Evolutionary conservation across 805 yeast genomes (phyloP), one percentile per base, ranked within the genome.

Genomic region (Candida piceae): DNA sequence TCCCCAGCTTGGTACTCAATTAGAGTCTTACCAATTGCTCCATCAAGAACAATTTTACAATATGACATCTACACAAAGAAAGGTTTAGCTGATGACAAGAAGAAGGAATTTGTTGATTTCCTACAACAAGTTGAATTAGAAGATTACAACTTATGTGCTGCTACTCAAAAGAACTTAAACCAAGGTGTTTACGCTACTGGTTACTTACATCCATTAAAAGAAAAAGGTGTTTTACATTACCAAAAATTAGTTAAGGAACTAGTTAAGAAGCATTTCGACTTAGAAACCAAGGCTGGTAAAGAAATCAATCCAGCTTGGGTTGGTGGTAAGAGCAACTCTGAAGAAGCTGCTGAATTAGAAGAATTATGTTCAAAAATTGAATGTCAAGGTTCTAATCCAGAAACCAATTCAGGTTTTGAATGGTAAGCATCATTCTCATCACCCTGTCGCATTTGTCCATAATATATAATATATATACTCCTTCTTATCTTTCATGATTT

Each of bases 1-100:
- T 75, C 81, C 0, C 81, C 82, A 48, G 81, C 81, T 8, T 76
- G 80, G 78, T 76, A 76, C 56, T 69, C 78, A 7, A 76, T 76
- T 45, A 63, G 81, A 48, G 81, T 76, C 4, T 60, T 76, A 41
- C 83, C 83, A 22, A 55, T 72, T 15, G 51, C 69, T 24, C 74
- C 80, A 16, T 64, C 66, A 23, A 74, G 68, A 52, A 76, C 83
- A 9, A 61, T 76, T 25, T 63, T 76, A 49, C 80, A 75, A 49
- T 76, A 76, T 49, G 82, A 76, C 51, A 72, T 76, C 39, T 76
- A 69, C 59, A 70, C 80, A 39, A 76, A 76, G 61, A 76, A 74
- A 55, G 83, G 82, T 9, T 53, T 74, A 33, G 65, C 64, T 18
- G 71, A 72, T 17, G 69, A 61, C 1, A 66, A 70, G 35, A 75